Base-by-base conservation (phyloP, 208 protist genomes). In the Acanthamoeba healyi region DNA sequence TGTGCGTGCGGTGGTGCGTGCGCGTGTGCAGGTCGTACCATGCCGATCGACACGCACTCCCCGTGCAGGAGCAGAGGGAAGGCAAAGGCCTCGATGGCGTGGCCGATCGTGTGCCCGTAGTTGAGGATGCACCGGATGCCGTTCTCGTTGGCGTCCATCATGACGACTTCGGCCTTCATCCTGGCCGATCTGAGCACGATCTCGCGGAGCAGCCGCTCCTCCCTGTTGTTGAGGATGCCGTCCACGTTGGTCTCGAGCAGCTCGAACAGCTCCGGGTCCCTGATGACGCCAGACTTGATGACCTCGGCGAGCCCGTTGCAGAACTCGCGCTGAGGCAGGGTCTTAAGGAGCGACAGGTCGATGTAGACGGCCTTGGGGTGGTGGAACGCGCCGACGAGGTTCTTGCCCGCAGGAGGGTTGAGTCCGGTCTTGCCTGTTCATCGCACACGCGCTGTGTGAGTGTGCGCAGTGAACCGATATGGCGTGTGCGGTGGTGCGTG, bases 361-460 rank as follows among this genome's bases (percentile, higher is more conserved):
- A 96, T 94, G 93, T 96, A 97, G 51, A 98, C 95, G 49, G 86
- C 51, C 46, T n/a, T 7, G 5, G 98, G 97, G 72, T 98, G 97
- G 92, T 98, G 97, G 94, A 98, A 98, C 19, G 98, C 97, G 82
- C 98, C 98, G 26, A 98, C 94, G 9, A 98, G 93, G 94, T 98
- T 98, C 95, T 98, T 98, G 42, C 97, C 98, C 17, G 79, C 70
- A 0, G 94, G 81, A 3, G 96, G 96, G 95, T 98, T 97, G 72
- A 98, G 77, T 1, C 92, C 96, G 10, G 97, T 97, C 94, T 98
- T 98, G 19, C 96, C 94, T 95, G 77, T 88, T 17, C 32, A 22
- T 72, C 6, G 32, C 32, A 72, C n/a, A n/a, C n/a, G n/a, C n/a
- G n/a, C n/a, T n/a, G n/a, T n/a, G 26, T 19, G 26, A 9, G 63